Percentiles rank a stretch among this genome's conserved stretches.
Conservation (phyloP, 352 stramenopile species). For the Phytophthora sansomeana region DNA sequence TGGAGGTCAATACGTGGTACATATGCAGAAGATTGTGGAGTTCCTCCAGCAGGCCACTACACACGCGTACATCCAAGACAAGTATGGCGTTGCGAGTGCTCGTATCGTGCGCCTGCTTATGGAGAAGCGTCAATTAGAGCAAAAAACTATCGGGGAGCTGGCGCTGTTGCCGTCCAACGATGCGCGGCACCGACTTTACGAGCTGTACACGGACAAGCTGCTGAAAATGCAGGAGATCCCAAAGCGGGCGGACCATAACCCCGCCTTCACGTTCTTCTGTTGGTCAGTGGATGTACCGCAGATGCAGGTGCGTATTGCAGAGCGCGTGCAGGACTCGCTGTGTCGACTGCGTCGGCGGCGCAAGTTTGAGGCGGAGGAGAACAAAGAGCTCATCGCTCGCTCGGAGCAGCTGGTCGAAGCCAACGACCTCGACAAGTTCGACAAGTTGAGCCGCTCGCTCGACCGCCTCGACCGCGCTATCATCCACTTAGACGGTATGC, state of each 20-base stretch:
- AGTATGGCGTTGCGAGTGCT: conserved; percentile 81
- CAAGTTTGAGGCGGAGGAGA: conserved; percentile 82
- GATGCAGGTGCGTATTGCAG: conserved; percentile 68
- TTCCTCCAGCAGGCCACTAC: conserved; percentile 82
- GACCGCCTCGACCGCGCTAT: conserved; percentile 85
- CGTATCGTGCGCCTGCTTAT: conserved; percentile 88
- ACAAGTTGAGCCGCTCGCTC: conserved; percentile 85
- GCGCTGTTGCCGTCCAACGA: conserved; percentile 87
- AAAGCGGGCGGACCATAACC: conserved; percentile 90
- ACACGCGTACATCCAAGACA: conserved; percentile 85
- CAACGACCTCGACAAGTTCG: conserved; percentile 88
- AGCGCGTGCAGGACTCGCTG: conserved; percentile 78
- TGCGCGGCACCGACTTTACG: conserved; percentile 80
- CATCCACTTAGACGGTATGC: conserved; percentile 87
- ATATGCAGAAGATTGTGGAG: conserved; percentile 90
- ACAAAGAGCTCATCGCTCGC: conserved; percentile 90
- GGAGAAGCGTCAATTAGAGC: conserved; percentile 88
- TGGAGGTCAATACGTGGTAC: conserved; percentile 88
- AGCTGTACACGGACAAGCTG: conserved; percentile 78
- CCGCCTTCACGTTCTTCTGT: conserved; percentile 88
- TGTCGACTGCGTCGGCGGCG: conserved; percentile 72
- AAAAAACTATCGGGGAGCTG: conserved; percentile 87
- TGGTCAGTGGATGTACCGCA: conserved; percentile 83
- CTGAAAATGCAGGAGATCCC: conserved; percentile 89
- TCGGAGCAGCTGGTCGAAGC: conserved; percentile 88